phyloP scores from a whole-genome alignment of 208 protist species.

The Trypanosoma grayi region DNA sequence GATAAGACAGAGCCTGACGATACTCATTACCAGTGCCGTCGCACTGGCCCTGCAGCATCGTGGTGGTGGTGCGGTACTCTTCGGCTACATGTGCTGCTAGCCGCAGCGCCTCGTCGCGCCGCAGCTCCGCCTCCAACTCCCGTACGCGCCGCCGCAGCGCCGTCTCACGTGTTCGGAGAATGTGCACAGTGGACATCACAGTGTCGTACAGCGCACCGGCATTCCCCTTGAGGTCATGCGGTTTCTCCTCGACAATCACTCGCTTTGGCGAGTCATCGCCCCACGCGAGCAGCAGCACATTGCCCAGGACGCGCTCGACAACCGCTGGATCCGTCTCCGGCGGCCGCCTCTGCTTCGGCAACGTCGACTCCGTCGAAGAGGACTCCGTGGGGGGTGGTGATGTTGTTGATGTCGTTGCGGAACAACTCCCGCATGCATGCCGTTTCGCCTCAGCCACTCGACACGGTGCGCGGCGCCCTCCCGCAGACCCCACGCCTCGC shows the following conservation, averaged over 20 bases:
- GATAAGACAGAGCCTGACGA: background rate
- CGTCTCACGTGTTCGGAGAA: background rate
- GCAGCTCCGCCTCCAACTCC: constrained; percentile 6
- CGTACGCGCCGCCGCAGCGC: background rate
- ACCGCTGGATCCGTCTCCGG: background rate
- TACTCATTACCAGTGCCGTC: background rate
- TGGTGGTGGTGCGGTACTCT: background rate
- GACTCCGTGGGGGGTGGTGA: background rate
- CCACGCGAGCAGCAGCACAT: constrained; percentile 1
- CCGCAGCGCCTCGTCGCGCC: background rate
- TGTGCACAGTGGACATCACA: constrained; percentile 2
- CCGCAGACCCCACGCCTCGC: too few relatives aligned
- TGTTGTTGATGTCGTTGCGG: too few relatives aligned
- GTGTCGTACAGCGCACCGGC: background rate
- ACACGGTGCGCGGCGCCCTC: too few relatives aligned
- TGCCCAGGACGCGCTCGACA: constrained; percentile 1
- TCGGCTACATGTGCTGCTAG: too few relatives aligned
- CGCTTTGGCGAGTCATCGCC: background rate
- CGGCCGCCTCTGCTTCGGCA: background rate
- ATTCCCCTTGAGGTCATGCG: background rate
- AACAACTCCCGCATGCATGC: too few relatives aligned
- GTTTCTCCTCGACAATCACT: background rate
- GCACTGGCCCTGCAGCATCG: background rate
- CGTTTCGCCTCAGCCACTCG: too few relatives aligned
- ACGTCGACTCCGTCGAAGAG: background rate